Base-by-base conservation (phyloP, 2,329 filamentous ascomycete genomes). In the Verticillium zaregamsianum region DNA sequence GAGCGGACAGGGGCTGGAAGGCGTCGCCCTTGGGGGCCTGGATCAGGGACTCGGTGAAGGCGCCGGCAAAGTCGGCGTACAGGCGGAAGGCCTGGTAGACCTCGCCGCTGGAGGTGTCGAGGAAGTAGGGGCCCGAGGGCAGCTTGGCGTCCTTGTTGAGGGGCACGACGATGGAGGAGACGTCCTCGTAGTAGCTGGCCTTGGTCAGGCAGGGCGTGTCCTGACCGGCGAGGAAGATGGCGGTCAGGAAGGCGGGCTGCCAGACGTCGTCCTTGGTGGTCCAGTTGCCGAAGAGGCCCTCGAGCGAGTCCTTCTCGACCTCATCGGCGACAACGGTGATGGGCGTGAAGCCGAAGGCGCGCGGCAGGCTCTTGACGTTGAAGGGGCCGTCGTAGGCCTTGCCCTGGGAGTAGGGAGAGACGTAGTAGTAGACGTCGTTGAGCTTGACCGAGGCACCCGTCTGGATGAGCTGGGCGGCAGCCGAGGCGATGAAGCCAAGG, bases 91-190 rank as follows among this genome's bases (percentile, higher is more conserved):
- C 74, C 17, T 70, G 72, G 60, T 75, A 70, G 39, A 75, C 61
- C 2, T 66, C 62, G 0, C 75, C 75, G 1, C 71, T 72, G 25
- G 64, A 55, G 2, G 65, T 63, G 28, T 76, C 68, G 11, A 77
- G 62, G 64, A 77, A 77, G 66, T 77, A 77, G 0, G 75, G 75
- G 0, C 75, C 75, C 0, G 72, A 71, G 5, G 73, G 70, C 23
- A 74, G 64, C 45, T 49, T 49, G 28, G 61, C 59, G 40, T 60
- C 28, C 49, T 60, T 56, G 45, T 61, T 59, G 17, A 72, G 56
- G 2, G 68, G 59, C 20, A 72, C 25, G 25, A 69, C 49, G 40
- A 66, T 35, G 39, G 68, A 64, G 12, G 64, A 61, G 11, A 58
- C 62, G 11, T 62, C 61, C 11, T 60, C 55, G 37, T 63, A 60